Evolutionary conservation across 2,329 filamentous ascomycete genomes (phyloP), one percentile per base, ranked within the genome.

Genomic region (Cladosporium sp.): DNA sequence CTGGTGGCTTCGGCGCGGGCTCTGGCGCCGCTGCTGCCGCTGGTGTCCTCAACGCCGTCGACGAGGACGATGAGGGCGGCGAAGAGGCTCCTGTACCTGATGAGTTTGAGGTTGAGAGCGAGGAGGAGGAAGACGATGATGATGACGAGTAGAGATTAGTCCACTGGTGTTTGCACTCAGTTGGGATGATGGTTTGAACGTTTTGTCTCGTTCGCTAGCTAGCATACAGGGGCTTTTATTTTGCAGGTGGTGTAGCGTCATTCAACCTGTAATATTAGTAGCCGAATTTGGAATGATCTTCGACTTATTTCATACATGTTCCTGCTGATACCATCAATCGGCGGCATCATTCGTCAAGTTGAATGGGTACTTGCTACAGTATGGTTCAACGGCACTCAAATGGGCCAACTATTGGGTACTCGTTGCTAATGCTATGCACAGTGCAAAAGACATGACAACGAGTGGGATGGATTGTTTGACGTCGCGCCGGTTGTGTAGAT

Each of bases 41-140:
- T 0, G 89, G 88, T 58, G 90, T 95, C 1, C 77, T 96, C 66
- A 96, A 89, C 3, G 88, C 92, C 5, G 85, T 96, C 3, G 92
- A 97, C 67, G 93, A 97, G 73, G 89, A 93, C 67, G 85, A 81
- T 9, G 88, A 90, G 62, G 86, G 81, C 36, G 54, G 54, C 54
- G 87, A 88, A 66, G 90, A 93, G 70, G 90, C 90, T 1, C 77
- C 82, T 38, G 73, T 84, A 6, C 90, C 90, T 5, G 76, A 78
- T 11, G 87, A 90, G 54, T 94, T 94, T 74, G 88, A 93, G 61
- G 92, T 94, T 73, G 86, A 88, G 66, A 88, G 90, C 56, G 82
- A 79, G 2, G 56, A 59, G 56, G 40, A 59, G 30, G 28, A 42
- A 11, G 52, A 55, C 6, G 25, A 37, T 17, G 8, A 20, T 12